Conservation (phyloP, 2,329 filamentous ascomycete species). For the Tolypocladium pustulatum region DNA sequence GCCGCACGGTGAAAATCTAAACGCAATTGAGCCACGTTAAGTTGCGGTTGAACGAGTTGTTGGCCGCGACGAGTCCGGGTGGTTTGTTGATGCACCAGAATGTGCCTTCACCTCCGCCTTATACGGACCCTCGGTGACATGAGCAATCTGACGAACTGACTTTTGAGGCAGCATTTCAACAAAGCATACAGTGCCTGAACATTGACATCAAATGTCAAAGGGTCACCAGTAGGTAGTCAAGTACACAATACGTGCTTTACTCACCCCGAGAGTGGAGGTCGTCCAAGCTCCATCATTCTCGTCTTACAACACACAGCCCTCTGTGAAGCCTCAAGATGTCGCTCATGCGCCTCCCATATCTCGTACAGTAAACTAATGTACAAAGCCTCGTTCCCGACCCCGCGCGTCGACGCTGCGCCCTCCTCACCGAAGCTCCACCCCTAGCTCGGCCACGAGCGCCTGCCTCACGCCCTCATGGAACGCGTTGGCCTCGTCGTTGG, state of each 20-base stretch:
- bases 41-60: neutral
- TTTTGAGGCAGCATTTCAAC: neutral
- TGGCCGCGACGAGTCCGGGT: too few species aligned
- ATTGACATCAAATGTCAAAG: neutral
- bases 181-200: neutral
- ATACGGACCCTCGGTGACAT: neutral
- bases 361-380: neutral
- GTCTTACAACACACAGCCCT: neutral
- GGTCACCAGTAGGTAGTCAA: neutral
- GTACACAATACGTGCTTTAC: neutral
- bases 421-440: slow-evolving; percentile 50
- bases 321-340: neutral
- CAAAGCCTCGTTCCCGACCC: neutral
- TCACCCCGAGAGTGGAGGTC: neutral
- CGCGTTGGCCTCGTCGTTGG: slow-evolving; percentile 66
- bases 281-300: neutral
- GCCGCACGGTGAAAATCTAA: neutral
- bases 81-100: too few species aligned
- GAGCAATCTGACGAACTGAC: neutral
- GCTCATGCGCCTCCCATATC: neutral
- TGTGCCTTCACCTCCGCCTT: too few species aligned
- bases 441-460: slow-evolving; percentile 58
- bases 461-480: slow-evolving; percentile 60
- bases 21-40: neutral
- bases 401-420: neutral